phyloP scores from a whole-genome alignment of 31 red algal genomes.

The Bonnemaisonia californica region DNA sequence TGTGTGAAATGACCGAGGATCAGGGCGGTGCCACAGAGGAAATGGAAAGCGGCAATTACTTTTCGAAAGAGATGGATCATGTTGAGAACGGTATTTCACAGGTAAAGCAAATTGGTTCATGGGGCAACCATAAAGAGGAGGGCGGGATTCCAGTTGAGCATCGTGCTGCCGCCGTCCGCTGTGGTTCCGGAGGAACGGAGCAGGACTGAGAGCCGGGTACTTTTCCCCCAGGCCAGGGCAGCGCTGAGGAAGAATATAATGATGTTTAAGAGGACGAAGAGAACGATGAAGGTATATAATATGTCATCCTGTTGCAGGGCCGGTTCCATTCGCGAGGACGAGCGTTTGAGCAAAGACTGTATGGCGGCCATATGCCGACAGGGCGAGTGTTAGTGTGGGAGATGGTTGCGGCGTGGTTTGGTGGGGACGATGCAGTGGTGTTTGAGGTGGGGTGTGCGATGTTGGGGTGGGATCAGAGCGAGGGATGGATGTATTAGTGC shows the following conservation, averaged over 20 bases:
- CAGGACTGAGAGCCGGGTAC: background rate
- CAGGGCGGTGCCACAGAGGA: conserved; percentile 49
- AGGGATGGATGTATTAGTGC: too few species aligned
- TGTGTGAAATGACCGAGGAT: conserved; percentile 31
- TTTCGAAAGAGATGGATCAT: conserved; percentile 72
- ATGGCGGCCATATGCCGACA: conserved; percentile 20
- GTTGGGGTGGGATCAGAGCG: too few species aligned
- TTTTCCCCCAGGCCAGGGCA: background rate
- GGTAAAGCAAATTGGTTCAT: conserved; percentile 55
- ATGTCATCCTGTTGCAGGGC: conserved; percentile 61
- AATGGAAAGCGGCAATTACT: conserved; percentile 79
- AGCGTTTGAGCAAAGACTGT: conserved; percentile 38
- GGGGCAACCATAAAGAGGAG: conserved; percentile 51
- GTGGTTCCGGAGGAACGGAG: background rate
- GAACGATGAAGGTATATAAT: conserved; percentile 60
- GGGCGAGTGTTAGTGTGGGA: too few species aligned
- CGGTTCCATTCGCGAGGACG: conserved; percentile 44
- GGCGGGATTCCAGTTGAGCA: conserved; percentile 10
- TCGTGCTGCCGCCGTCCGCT: background rate
- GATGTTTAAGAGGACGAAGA: conserved; percentile 59
- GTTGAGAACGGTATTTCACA: conserved; percentile 63
- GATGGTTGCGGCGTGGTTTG: too few species aligned
- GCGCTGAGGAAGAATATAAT: background rate
- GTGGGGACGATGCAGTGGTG: too few species aligned
- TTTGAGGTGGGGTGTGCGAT: too few species aligned